These are phyloP conservation scores for Aegilops sharonensis DNA, from an alignment of 176 grass and related monocot species.

Conservation along the genomic window DNA sequence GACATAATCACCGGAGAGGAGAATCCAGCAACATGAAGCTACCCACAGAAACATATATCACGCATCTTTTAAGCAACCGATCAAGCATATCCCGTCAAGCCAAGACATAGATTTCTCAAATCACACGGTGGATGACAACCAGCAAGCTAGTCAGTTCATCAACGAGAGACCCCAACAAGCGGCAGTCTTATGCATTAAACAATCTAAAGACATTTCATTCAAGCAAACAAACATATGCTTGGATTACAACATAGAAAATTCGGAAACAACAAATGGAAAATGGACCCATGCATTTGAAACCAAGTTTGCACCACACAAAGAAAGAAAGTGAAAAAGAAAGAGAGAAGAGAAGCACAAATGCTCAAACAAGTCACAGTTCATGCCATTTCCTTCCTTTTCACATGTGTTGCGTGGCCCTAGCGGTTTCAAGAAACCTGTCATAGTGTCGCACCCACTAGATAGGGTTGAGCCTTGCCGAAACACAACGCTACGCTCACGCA, in stretches of 20 bases:
- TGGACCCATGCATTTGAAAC: background rate
- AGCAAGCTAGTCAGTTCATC: background rate
- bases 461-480: background rate
- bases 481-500: background rate
- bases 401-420: background rate
- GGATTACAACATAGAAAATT: background rate
- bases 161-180: background rate
- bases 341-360: no score
- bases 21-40: background rate
- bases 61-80: background rate
- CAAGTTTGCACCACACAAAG: background rate
- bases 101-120: background rate
- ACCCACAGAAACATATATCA: background rate
- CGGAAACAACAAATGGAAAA: no score
- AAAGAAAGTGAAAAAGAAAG: no score
- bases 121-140: background rate
- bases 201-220: background rate
- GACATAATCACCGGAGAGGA: background rate
- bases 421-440: background rate
- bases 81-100: background rate
- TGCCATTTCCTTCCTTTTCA: no score
- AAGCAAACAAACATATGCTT: background rate
- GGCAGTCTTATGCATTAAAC: no score
- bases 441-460: background rate
- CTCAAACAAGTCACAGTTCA: no score